Base-by-base conservation (phyloP, 2,329 filamentous ascomycete genomes). In the Helicocarpus griseus region DNA sequence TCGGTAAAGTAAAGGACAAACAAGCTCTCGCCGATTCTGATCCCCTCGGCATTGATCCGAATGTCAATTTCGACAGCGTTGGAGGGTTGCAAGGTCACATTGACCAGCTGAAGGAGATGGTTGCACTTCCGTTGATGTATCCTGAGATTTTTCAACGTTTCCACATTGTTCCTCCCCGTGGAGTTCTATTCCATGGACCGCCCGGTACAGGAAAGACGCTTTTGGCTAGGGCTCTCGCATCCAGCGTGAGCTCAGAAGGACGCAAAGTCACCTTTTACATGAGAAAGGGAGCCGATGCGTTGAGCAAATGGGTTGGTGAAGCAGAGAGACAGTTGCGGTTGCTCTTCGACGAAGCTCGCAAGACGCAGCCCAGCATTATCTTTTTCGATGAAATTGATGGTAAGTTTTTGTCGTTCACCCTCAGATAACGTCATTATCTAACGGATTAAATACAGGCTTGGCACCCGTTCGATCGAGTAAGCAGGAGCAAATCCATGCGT, bases 351-450 rank as follows among this genome's bases (percentile, higher is more conserved):
- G 93, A 98, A 69, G 93, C 93, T 14, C 81, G 91, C 55, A 93
- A 89, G 67, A 97, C 86, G 1, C 93, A 98, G 63, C 93, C 93
- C 0, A 97, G 91, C 67, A 98, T 98, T 69, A 98, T 98, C 67
- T 98, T 98, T 74, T 97, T 98, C 61, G 93, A 98, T 66, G 93
- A 98, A 68, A 98, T 98, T 59, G 93, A 98, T 71, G 93, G 93
- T 74, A 61, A 63, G 67, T 51, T 31, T 17, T 49, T 33, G n/a
- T n/a, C n/a, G n/a, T 40, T 13, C 7, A 36, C 5, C 33, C 5
- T 51, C 29, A 2, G 11, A 11, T 31, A 29, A 7, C 13, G 28
- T 43, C 47, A 14, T 48, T 48, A 13, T 46, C 26, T 26, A 44
- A 24, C 49, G 17, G 24, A 33, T n/a, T 17, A 39, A 54, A 36